Evolutionary conservation across 768 basidiomycete species (phyloP).

Genomic region (Kwoniella shandongensis): DNA sequence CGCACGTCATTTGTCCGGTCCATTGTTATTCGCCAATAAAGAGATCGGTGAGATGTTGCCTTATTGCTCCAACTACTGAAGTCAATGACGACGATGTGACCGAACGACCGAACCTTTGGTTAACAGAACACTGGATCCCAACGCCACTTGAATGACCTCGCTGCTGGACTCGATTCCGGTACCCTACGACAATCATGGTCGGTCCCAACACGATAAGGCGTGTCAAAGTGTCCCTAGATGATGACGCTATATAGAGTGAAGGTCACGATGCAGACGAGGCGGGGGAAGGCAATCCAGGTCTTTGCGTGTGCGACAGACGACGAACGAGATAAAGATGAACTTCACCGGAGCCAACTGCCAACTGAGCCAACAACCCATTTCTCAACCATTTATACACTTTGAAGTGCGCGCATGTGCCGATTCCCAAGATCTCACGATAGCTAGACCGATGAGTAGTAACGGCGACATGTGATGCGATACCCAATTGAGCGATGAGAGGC

Average conservation of each 20-base stretch:
- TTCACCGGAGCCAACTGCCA: constrained; percentile 4
- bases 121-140: constrained; percentile 27
- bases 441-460: constrained; percentile 12
- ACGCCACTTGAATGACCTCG: constrained; percentile 34
- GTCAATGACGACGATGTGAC: not conserved
- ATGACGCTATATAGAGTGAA: constrained; percentile 4
- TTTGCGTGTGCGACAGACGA: constrained; percentile 4
- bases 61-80: not conserved
- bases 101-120: not conserved
- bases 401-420: not conserved
- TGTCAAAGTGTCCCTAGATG: constrained; percentile 14
- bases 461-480: constrained; percentile 1
- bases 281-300: constrained; percentile 31
- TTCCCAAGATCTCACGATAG: not conserved
- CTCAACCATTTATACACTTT: not conserved
- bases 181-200: constrained; percentile 17
- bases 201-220: constrained; percentile 7
- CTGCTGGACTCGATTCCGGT: constrained; percentile 23
- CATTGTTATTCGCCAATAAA: no score
- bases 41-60: no score
- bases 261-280: constrained; percentile 26
- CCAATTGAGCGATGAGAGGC: not conserved
- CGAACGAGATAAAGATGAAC: constrained; percentile 5
- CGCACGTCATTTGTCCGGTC: no score
- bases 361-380: not conserved